Evolutionary conservation across 257 asterid species (phyloP).

Genomic region (Solanum appendiculatum): DNA sequence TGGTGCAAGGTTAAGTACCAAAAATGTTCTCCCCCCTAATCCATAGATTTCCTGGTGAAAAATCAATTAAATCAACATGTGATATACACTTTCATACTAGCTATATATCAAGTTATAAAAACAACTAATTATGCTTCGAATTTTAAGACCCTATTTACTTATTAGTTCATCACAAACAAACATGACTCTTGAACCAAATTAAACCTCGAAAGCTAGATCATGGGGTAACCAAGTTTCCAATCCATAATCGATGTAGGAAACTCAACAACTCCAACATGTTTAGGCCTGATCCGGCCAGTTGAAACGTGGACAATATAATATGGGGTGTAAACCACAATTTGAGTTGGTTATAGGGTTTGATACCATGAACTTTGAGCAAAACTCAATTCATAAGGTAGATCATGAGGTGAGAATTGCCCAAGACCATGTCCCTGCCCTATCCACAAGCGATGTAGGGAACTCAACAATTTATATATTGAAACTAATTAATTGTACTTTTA

Average conservation of each 20-base stretch:
- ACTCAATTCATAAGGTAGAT: background rate
- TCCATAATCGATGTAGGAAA: background rate
- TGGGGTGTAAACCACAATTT: background rate
- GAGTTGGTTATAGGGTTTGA: background rate
- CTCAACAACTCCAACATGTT: background rate
- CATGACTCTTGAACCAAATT: background rate
- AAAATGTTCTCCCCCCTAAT: constrained; percentile 50
- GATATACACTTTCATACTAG: too few species aligned
- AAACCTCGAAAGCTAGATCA: background rate
- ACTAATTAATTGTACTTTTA: background rate
- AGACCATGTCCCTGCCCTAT: background rate
- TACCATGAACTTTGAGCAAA: background rate
- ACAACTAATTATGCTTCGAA: background rate
- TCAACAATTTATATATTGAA: background rate
- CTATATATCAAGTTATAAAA: background rate
- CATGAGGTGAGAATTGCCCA: background rate
- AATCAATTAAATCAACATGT: background rate
- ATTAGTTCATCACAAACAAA: background rate
- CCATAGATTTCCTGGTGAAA: constrained; percentile 34
- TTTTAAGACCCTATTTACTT: background rate
- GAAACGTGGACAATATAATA: background rate
- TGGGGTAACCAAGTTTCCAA: background rate
- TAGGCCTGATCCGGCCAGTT: background rate
- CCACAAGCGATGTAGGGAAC: background rate
- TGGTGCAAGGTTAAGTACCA: constrained; percentile 54